These are phyloP conservation scores for Ustulina deusta DNA, from an alignment of 2,329 filamentous ascomycete species.

Conservation along the genomic window DNA sequence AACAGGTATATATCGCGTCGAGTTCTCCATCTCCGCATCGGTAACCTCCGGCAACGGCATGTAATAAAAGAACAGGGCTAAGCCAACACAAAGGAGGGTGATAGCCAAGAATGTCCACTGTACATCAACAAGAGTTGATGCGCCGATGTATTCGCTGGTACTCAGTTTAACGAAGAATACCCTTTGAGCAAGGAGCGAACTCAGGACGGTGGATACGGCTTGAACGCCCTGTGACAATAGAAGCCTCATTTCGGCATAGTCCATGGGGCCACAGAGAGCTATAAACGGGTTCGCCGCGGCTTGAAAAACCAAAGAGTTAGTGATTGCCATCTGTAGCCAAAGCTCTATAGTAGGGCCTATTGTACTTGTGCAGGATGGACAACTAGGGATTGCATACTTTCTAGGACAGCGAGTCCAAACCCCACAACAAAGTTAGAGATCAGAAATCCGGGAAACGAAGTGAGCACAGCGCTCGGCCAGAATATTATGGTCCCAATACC, in stretches of 20 bases:
- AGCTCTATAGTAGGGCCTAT: neutral
- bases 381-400: slow-evolving; percentile 58
- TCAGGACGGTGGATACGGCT: slow-evolving; percentile 78
- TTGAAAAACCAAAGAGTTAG: slow-evolving; percentile 25
- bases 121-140: slow-evolving; percentile 74
- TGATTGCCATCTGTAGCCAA: neutral
- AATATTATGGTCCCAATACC: slow-evolving; percentile 84
- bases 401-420: slow-evolving; percentile 79
- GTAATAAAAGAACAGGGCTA: slow-evolving; percentile 77
- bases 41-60: slow-evolving; percentile 73
- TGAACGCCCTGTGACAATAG: slow-evolving; percentile 82
- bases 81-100: slow-evolving; percentile 76
- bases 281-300: slow-evolving; percentile 81
- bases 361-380: neutral
- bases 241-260: slow-evolving; percentile 79
- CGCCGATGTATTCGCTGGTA: slow-evolving; percentile 45
- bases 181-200: slow-evolving; percentile 77
- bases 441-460: slow-evolving; percentile 82
- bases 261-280: slow-evolving; percentile 76
- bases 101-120: slow-evolving; percentile 91
- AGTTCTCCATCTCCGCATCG: slow-evolving; percentile 65
- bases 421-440: slow-evolving; percentile 80
- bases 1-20: slow-evolving; percentile 61
- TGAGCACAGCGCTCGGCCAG: slow-evolving; percentile 82
- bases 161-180: slow-evolving; percentile 77